Conservation (phyloP, 176 grass and related monocot species). For the Musa itinerans region DNA sequence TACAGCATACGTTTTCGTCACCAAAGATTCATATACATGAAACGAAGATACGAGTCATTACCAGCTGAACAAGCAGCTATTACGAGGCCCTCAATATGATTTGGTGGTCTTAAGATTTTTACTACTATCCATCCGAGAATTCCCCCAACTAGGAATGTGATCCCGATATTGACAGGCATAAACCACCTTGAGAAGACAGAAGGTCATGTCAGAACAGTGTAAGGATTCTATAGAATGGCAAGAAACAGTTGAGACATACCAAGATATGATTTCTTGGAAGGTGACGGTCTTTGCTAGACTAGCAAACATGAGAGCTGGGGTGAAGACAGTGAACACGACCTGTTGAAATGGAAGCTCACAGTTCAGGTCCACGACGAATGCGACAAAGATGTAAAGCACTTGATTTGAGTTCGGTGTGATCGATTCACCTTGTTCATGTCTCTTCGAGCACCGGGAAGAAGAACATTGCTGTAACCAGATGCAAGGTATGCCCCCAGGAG, state of each 20-base stretch:
- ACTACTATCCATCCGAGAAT: conserved; percentile 28
- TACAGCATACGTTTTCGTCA: not conserved
- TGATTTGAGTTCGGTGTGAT: too few relatives aligned
- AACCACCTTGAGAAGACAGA: conserved; percentile 27
- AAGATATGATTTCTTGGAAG: conserved; percentile 22
- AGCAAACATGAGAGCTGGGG: conserved; percentile 21
- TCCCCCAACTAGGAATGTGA: conserved; percentile 22
- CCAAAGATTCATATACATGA: not conserved
- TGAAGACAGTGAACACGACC: conserved; percentile 24
- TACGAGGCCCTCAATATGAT: conserved; percentile 20
- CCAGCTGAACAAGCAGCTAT: conserved; percentile 23
- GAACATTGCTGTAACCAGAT: conserved; percentile 46
- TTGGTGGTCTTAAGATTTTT: conserved; percentile 24
- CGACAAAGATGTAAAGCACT: not conserved
- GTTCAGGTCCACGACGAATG: not conserved
- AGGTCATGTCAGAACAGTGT: not conserved
- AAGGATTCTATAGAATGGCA: not conserved
- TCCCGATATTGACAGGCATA: conserved; percentile 30
- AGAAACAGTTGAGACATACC: conserved; percentile 12
- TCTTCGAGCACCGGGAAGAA: conserved; percentile 48
- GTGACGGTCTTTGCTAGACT: conserved; percentile 32
- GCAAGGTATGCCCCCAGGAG: conserved; percentile 67
- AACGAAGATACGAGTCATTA: not conserved
- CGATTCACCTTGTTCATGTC: conserved; percentile 70
- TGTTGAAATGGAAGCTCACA: not conserved